Evolutionary conservation across 1,139 yeast genomes (phyloP).

Genomic region (Candida tunisiensis): DNA sequence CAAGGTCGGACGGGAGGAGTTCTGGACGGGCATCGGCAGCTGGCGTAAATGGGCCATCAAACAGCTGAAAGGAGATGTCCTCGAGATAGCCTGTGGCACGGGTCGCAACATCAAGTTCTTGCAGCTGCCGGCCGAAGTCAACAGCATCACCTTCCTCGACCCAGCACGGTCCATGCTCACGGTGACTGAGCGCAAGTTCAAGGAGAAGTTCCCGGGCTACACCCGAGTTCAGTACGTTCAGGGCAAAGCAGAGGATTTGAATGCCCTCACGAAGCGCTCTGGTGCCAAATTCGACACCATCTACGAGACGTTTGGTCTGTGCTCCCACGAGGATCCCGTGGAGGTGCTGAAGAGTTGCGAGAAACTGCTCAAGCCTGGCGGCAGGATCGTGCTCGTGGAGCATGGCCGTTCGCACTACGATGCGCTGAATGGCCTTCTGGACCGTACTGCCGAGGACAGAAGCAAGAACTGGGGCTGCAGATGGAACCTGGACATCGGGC

Average conservation of each 20-base stretch:
- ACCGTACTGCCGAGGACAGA: conserved; percentile 67
- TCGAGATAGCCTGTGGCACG: conserved; percentile 93
- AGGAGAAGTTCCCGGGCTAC: conserved; percentile 45
- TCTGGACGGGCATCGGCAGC: conserved; percentile 63
- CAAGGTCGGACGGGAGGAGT: conserved; percentile 76
- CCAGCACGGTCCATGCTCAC: conserved; percentile 77
- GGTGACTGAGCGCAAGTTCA: conserved; percentile 59
- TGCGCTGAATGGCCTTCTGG: conserved; percentile 64
- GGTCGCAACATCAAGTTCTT: conserved; percentile 80
- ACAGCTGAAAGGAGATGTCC: conserved; percentile 68
- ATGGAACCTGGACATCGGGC: conserved; percentile 91
- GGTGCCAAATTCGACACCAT: conserved; percentile 67
- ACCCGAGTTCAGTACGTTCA: conserved; percentile 70
- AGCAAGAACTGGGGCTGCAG: conserved; percentile 93
- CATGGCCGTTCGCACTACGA: conserved; percentile 83
- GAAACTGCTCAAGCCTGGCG: conserved; percentile 68
- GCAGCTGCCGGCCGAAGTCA: conserved; percentile 37
- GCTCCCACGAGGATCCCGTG: conserved; percentile 92
- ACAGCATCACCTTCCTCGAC: conserved; percentile 72
- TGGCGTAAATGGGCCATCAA: conserved; percentile 75
- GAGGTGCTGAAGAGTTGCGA: conserved; percentile 62
- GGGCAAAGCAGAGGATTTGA: conserved; percentile 82
- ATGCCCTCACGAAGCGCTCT: conserved; percentile 30
- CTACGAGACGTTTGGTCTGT: conserved; percentile 84
- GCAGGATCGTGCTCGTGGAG: conserved; percentile 71